Percentiles rank a stretch among this genome's conserved stretches.
phyloP scores from a whole-genome alignment of 2,329 filamentous ascomycete genomes.

The Talaromyces sp. region DNA sequence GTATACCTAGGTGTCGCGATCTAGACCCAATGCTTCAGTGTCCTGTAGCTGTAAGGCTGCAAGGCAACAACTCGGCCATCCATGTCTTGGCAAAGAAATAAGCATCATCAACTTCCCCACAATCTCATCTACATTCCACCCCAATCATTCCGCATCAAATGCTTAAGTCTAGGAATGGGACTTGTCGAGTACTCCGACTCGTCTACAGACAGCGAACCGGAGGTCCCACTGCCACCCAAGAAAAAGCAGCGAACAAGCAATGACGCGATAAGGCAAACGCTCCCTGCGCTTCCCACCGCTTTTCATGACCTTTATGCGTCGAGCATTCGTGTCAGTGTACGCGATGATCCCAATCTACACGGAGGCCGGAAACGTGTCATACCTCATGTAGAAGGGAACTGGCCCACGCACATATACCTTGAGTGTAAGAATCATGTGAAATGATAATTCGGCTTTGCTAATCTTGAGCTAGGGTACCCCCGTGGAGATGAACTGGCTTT shows the following conservation, averaged over 20 bases:
- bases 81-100: conserved; percentile 10
- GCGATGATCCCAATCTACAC: conserved; percentile 80
- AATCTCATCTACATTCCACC: conserved; percentile 19
- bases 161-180: conserved; percentile 45
- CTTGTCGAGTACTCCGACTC: conserved; percentile 63
- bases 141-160: conserved; percentile 17
- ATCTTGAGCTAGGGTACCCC: conserved; percentile 39
- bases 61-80: background rate
- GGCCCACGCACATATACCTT: conserved; percentile 88
- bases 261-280: conserved; percentile 20
- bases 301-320: conserved; percentile 92
- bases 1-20: background rate
- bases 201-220: conserved; percentile 35
- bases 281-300: conserved; percentile 72
- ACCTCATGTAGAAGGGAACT: conserved; percentile 83
- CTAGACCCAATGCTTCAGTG: background rate
- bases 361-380: conserved; percentile 76
- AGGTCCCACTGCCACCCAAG: conserved; percentile 19
- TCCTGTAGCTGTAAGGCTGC: background rate
- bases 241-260: conserved; percentile 25
- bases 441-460: background rate
- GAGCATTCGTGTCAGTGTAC: conserved; percentile 69
- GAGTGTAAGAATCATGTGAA: conserved; percentile 67
- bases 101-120: conserved; percentile 8
- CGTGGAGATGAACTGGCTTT: conserved; percentile 32